These are phyloP conservation scores for Bombardia bombarda DNA, from an alignment of 495 filamentous ascomycete genomes.

Conservation along the genomic window DNA sequence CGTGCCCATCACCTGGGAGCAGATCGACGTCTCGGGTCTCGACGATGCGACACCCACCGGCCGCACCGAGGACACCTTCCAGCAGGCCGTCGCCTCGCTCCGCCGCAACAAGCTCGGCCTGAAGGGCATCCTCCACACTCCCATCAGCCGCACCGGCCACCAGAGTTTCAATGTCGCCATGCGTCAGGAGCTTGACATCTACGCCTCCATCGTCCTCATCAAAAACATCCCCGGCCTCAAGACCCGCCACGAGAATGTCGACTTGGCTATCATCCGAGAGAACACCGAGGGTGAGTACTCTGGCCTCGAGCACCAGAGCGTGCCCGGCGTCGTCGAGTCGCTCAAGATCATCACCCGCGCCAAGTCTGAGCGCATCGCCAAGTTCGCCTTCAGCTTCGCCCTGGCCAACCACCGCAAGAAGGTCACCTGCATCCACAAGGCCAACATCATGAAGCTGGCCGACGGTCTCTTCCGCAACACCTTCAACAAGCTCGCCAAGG, in stretches of 20 bases:
- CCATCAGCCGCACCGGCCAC: slow-evolving; percentile 93
- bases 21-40: slow-evolving; percentile 91
- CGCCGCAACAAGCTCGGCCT: slow-evolving; percentile 97
- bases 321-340: slow-evolving; percentile 93
- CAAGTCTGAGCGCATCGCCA: slow-evolving; percentile 97
- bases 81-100: slow-evolving; percentile 87
- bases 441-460: slow-evolving; percentile 99
- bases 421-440: slow-evolving; percentile 99
- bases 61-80: slow-evolving; percentile 89
- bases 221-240: slow-evolving; percentile 99
- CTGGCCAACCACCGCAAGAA: slow-evolving; percentile 97
- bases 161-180: slow-evolving; percentile 99
- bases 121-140: slow-evolving; percentile 96
- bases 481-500: slow-evolving; percentile 83
- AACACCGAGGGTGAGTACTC: slow-evolving; percentile 99
- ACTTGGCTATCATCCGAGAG: slow-evolving; percentile 98
- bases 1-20: slow-evolving; percentile 97
- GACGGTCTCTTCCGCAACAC: slow-evolving; percentile 98
- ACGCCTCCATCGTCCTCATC: slow-evolving; percentile 93
- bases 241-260: slow-evolving; percentile 92
- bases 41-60: slow-evolving; percentile 65
- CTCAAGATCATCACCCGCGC: slow-evolving; percentile 99
- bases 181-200: slow-evolving; percentile 98
- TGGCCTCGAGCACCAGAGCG: slow-evolving; percentile 96
- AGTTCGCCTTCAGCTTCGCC: slow-evolving; percentile 96